Evolutionary conservation across 2,329 filamentous ascomycete genomes (phyloP).

Genomic region (Pseudocercospora musae): DNA sequence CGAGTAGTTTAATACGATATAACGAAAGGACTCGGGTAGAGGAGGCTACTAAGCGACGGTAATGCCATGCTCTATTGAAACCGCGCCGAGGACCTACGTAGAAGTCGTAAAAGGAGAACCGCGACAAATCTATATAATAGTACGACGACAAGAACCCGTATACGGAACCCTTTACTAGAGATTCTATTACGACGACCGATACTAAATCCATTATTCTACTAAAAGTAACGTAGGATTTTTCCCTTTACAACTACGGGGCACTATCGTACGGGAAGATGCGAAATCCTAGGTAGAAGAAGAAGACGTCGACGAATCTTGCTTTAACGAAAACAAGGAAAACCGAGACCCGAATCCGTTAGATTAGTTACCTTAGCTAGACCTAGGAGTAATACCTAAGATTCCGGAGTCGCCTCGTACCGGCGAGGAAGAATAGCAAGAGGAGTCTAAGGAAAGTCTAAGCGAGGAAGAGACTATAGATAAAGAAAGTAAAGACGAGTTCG

Average conservation of each 20-base stretch:
- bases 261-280: not conserved
- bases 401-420: no score
- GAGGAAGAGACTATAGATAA: no score
- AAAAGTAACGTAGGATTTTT: slow-evolving; percentile 2
- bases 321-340: not conserved
- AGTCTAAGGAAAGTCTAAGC: no score
- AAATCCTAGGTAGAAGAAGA: no score
- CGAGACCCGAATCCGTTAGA: not conserved
- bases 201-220: slow-evolving; percentile 3
- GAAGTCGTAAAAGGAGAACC: no score
- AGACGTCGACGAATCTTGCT: not conserved
- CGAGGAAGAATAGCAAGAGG: no score
- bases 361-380: not conserved
- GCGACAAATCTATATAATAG: not conserved
- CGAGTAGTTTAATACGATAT: not conserved
- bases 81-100: no score
- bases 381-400: no score
- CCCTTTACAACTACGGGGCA: not conserved
- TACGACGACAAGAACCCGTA: no score
- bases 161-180: slow-evolving; percentile 4
- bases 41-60: not conserved
- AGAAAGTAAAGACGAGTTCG: no score
- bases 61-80: no score
- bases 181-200: slow-evolving; percentile 3
- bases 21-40: not conserved